Conservation (phyloP, 139 green algal genomes). For the Prasinococcaceae sp. region DNA sequence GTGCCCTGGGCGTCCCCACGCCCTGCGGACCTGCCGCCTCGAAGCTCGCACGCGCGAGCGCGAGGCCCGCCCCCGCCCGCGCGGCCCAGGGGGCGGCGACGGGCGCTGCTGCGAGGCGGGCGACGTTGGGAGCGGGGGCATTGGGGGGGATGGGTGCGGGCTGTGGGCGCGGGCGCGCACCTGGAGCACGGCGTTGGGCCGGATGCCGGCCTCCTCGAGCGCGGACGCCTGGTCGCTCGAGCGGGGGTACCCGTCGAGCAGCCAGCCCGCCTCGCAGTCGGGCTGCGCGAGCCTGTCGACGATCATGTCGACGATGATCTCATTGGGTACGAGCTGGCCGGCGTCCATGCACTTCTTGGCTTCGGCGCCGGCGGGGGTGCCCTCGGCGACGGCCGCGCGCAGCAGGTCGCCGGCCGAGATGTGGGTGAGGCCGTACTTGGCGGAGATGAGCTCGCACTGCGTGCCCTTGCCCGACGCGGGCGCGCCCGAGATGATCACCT, state of each 20-base stretch:
- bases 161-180: too few species aligned
- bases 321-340: slow-evolving; percentile 84
- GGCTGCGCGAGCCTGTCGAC: neutral
- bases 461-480: slow-evolving; percentile 95
- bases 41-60: too few species aligned
- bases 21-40: too few species aligned
- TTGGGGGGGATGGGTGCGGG: too few species aligned
- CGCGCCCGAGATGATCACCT: slow-evolving; percentile 87
- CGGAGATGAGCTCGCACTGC: slow-evolving; percentile 32
- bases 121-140: too few species aligned
- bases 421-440: slow-evolving; percentile 75
- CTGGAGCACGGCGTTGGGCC: too few species aligned
- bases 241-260: slow-evolving; percentile 94
- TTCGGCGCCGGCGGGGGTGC: slow-evolving; percentile 51
- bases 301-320: slow-evolving; percentile 34
- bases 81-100: too few species aligned
- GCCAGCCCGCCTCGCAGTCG: slow-evolving; percentile 74
- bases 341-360: slow-evolving; percentile 88
- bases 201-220: slow-evolving; percentile 77
- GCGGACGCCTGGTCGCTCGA: slow-evolving; percentile 78
- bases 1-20: too few species aligned
- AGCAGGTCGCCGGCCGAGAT: slow-evolving; percentile 93
- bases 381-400: slow-evolving; percentile 76
- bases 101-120: too few species aligned
- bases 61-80: too few species aligned